phyloP scores from a whole-genome alignment of 176 grass and related monocot genomes.

The Carex myosuroides region DNA sequence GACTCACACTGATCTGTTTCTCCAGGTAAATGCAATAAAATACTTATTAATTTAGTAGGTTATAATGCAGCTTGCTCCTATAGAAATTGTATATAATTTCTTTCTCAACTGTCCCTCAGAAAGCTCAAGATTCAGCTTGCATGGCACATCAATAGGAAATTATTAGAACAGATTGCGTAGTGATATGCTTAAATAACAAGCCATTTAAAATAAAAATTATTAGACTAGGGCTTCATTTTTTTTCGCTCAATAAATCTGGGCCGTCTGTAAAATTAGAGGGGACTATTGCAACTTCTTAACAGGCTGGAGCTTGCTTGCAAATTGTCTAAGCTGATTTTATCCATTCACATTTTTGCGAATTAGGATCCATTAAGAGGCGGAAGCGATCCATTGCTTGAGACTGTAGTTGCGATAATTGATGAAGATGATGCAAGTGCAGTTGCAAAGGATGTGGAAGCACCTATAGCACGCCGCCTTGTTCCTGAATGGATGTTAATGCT shows the following conservation, averaged over 20 bases:
- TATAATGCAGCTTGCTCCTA: background rate
- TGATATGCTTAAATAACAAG: background rate
- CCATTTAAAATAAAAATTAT: background rate
- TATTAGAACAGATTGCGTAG: background rate
- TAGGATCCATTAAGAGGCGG: constrained; percentile 97
- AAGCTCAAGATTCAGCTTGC: background rate
- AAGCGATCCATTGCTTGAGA: constrained; percentile 70
- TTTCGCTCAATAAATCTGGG: background rate
- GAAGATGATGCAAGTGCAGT: constrained; percentile 26
- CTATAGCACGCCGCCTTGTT: constrained; percentile 69
- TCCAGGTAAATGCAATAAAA: constrained; percentile 55
- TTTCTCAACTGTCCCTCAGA: background rate
- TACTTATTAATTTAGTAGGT: background rate
- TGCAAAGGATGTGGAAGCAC: constrained; percentile 26
- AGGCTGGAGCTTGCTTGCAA: background rate
- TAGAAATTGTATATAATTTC: background rate
- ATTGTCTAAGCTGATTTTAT: background rate
- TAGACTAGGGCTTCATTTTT: background rate
- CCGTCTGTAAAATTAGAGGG: background rate
- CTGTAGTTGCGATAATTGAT: constrained; percentile 47
- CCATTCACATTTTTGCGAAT: background rate
- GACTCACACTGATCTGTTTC: constrained; percentile 92
- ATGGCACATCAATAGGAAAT: background rate
- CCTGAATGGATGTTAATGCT: constrained; percentile 83
- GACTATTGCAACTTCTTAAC: background rate